Conservation (phyloP, 177 flowering plant genomes). For the Tripterygium wilfordii region DNA sequence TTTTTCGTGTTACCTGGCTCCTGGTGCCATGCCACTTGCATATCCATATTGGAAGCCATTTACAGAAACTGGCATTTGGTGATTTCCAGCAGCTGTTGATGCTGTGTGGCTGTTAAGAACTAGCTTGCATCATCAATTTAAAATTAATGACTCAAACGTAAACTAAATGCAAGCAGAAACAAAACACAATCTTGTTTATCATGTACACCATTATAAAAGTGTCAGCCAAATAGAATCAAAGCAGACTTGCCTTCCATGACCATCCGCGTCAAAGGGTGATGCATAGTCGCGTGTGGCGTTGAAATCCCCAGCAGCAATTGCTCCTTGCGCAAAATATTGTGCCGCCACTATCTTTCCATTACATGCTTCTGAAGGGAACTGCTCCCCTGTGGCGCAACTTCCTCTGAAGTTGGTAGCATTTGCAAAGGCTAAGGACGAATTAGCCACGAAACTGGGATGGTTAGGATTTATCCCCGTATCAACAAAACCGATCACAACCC, state of each 20-base stretch:
- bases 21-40: constrained; percentile 88
- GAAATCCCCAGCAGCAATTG: constrained; percentile 43
- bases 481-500: constrained; percentile 48
- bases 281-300: constrained; percentile 47
- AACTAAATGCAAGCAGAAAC: too few relatives aligned
- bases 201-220: too few relatives aligned
- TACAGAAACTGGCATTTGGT: constrained; percentile 51
- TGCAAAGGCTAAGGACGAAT: constrained; percentile 15
- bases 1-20: constrained; percentile 41
- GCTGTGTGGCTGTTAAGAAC: constrained; percentile 56
- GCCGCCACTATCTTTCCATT: constrained; percentile 81
- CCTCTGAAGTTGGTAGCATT: constrained; percentile 39
- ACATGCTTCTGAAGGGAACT: constrained; percentile 51
- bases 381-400: constrained; percentile 52
- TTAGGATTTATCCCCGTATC: constrained; percentile 56
- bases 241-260: constrained; percentile 84
- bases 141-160: too few relatives aligned
- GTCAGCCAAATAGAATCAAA: too few relatives aligned
- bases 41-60: constrained; percentile 64
- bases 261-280: constrained; percentile 79
- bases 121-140: neutral
- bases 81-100: constrained; percentile 72
- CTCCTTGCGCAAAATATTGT: constrained; percentile 67
- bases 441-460: constrained; percentile 48
- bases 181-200: too few relatives aligned